Evolutionary conservation across 2,329 filamentous ascomycete species (phyloP).

Genomic region (Hymenoscyphus repandus): DNA sequence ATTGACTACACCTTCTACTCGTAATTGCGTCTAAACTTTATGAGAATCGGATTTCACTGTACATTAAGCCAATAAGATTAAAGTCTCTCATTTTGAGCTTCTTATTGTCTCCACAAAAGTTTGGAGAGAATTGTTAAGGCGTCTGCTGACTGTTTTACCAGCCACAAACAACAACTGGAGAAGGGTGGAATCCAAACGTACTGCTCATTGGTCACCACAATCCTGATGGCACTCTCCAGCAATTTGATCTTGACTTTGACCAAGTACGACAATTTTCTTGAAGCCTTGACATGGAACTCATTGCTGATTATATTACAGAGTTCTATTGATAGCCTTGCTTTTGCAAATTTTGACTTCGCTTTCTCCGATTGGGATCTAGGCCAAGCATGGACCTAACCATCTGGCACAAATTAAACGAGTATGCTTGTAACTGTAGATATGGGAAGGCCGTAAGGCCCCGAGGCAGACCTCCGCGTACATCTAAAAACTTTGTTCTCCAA

Average conservation of each 20-base stretch:
- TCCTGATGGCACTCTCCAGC: not conserved
- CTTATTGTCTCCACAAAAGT: not conserved
- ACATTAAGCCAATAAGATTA: too few relatives aligned
- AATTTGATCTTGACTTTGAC: not conserved
- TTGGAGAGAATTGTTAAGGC: not conserved
- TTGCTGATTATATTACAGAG: not conserved
- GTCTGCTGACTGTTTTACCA: too few relatives aligned
- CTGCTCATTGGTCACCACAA: not conserved
- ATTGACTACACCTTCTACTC: too few relatives aligned
- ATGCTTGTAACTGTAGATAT: too few relatives aligned
- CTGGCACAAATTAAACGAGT: not conserved
- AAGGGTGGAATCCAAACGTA: slow-evolving; percentile 1
- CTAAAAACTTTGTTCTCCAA: too few relatives aligned
- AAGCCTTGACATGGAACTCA: not conserved
- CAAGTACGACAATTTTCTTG: not conserved
- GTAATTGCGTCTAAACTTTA: too few relatives aligned
- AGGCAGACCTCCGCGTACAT: too few relatives aligned
- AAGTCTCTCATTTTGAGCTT: not conserved
- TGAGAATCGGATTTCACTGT: too few relatives aligned
- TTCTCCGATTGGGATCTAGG: slow-evolving; percentile 7
- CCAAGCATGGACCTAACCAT: slow-evolving; percentile 3
- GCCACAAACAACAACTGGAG: not conserved
- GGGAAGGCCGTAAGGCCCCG: too few relatives aligned
- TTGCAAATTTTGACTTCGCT: slow-evolving; percentile 5
- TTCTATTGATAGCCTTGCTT: not conserved